Evolutionary conservation across 2,329 filamentous ascomycete species (phyloP).

Genomic region (Aspergillus luchuensis): DNA sequence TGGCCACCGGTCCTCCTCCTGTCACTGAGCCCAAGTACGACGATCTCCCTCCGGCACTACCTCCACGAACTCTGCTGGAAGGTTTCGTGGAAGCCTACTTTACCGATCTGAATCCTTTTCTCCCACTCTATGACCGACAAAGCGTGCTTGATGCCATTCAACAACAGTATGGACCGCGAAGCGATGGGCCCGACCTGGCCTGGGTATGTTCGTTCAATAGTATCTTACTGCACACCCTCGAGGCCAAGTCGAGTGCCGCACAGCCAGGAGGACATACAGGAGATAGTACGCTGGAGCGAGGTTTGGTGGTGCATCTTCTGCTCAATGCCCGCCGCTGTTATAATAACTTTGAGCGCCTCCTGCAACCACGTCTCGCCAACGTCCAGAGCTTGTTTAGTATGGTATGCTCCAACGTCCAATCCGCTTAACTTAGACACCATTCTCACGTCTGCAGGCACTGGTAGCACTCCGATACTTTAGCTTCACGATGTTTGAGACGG

Average conservation of each 20-base stretch:
- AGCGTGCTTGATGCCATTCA: neutral
- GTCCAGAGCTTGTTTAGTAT: neutral
- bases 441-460: neutral
- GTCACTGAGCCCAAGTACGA: neutral
- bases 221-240: neutral
- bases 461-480: neutral
- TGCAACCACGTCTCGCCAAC: neutral
- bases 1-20: neutral
- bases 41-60: neutral
- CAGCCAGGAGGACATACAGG: neutral
- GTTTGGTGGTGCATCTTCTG: neutral
- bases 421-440: neutral
- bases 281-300: neutral
- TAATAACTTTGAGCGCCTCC: neutral
- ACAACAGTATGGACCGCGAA: neutral
- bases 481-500: slow-evolving; percentile 1
- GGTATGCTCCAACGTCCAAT: neutral
- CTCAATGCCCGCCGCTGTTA: neutral
- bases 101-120: neutral
- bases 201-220: neutral
- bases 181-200: neutral
- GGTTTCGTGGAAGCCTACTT: neutral
- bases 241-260: neutral
- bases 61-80: neutral
- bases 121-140: neutral